These are phyloP conservation scores for Mucor circinelloides DNA, from an alignment of 371 early-diverging fungal species.

Conservation along the genomic window DNA sequence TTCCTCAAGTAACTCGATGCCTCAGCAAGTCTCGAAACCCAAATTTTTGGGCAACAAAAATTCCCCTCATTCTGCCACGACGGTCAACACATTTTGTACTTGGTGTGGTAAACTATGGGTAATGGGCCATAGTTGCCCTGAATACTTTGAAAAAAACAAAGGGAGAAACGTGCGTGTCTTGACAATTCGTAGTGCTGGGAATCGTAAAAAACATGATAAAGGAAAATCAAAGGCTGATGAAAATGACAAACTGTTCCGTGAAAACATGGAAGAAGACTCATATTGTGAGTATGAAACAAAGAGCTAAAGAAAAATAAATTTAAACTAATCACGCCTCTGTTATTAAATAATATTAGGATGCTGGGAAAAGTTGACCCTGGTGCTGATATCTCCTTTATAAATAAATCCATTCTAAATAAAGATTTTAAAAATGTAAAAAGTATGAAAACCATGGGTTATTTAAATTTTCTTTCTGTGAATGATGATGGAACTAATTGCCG, in stretches of 20 bases:
- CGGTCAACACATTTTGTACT: too few relatives aligned
- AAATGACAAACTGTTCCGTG: neutral
- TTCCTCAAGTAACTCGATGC: too few relatives aligned
- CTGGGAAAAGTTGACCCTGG: slow-evolving; percentile 10
- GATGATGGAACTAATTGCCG: neutral
- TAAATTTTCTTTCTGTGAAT: slow-evolving; percentile 10
- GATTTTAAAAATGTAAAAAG: neutral
- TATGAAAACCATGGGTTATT: neutral
- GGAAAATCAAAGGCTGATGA: neutral
- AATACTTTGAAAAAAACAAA: neutral
- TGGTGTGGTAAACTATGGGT: neutral
- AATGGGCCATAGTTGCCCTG: neutral
- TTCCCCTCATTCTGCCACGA: neutral
- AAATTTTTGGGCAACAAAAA: too few relatives aligned
- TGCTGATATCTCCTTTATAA: too few relatives aligned
- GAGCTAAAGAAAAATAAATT: neutral
- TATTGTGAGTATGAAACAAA: neutral
- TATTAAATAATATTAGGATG: neutral
- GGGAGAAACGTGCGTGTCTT: neutral
- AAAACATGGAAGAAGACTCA: neutral
- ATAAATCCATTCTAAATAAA: too few relatives aligned
- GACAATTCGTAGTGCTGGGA: neutral
- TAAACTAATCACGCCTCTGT: slow-evolving; percentile 5
- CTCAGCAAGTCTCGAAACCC: too few relatives aligned
- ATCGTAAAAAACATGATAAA: too few relatives aligned